Evolutionary conservation across 164 flowering plant genomes (phyloP).

Genomic region (Amborella trichopoda): DNA sequence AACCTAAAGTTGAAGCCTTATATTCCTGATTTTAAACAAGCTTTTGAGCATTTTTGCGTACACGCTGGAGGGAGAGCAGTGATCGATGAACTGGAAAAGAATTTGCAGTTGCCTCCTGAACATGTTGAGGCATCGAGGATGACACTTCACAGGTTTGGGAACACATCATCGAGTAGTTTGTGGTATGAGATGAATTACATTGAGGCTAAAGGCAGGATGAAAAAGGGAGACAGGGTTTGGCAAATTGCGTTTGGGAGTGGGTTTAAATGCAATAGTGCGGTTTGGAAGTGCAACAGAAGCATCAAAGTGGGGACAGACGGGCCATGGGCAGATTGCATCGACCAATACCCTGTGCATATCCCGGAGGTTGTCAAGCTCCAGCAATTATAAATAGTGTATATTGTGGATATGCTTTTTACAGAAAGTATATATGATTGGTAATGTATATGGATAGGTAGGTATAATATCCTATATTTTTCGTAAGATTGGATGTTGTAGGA

Average conservation of each 20-base stretch:
- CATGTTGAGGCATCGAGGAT: slow-evolving; percentile 14
- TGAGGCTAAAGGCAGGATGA: slow-evolving; percentile 12
- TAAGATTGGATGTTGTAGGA: no score
- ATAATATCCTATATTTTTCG: no score
- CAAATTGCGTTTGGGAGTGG: slow-evolving; percentile 15
- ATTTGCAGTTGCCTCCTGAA: slow-evolving; percentile 6
- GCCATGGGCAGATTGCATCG: slow-evolving; percentile 11
- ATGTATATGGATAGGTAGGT: no score
- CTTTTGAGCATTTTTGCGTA: slow-evolving; percentile 30
- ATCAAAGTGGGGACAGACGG: slow-evolving; percentile 1
- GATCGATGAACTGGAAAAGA: slow-evolving; percentile 19
- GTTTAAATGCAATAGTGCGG: slow-evolving; percentile 15
- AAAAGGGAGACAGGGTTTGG: slow-evolving; percentile 13
- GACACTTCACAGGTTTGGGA: slow-evolving; percentile 14
- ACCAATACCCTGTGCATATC: slow-evolving; percentile 10
- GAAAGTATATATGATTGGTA: no score
- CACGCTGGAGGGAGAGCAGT: slow-evolving; percentile 31
- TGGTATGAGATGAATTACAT: slow-evolving; percentile 14
- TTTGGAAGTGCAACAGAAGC: slow-evolving; percentile 12
- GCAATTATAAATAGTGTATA: no score
- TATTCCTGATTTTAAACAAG: slow-evolving; percentile 16
- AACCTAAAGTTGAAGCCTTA: slow-evolving; percentile 10
- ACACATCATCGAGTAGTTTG: slow-evolving; percentile 10
- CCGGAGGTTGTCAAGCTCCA: slow-evolving; percentile 10
- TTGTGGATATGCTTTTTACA: no score